A percentile compares a stretch with the other conserved stretches of the same genome.
Conservation (phyloP, 129 eudicot genomes). For the Pseudognaphalium luteoalbum region DNA sequence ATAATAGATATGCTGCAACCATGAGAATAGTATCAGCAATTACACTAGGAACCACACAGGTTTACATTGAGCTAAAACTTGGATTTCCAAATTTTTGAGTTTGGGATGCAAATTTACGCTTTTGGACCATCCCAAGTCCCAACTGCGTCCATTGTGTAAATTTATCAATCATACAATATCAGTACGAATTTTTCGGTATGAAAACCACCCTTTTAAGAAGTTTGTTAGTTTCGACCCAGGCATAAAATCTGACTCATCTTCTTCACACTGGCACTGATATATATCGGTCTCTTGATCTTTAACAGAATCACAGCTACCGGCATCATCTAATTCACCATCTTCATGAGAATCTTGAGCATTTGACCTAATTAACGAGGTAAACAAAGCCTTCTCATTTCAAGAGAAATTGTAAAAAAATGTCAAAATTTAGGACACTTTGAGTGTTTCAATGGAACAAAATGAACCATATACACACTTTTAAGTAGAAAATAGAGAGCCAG, state of each 20-base stretch:
- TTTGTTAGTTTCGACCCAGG: conserved; percentile 36
- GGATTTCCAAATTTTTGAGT: conserved; percentile 13
- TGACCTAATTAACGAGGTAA: conserved; percentile 25
- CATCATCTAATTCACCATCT: conserved; percentile 16
- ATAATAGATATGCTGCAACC: neutral
- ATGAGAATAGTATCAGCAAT: neutral
- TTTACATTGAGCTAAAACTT: conserved; percentile 17
- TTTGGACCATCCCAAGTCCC: too few relatives aligned
- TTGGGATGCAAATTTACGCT: conserved; percentile 14
- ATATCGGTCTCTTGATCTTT: conserved; percentile 20
- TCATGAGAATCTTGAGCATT: conserved; percentile 1
- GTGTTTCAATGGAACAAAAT: neutral
- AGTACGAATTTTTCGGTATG: conserved; percentile 35
- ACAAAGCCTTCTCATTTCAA: neutral
- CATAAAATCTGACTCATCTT: conserved; percentile 15
- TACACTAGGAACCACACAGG: neutral
- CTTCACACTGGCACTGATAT: conserved; percentile 27
- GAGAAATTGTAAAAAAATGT: neutral
- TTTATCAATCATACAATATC: conserved; percentile 24
- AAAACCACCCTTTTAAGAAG: conserved; percentile 39
- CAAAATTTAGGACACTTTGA: neutral
- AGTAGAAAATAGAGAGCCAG: neutral
- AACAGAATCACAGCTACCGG: conserved; percentile 14
- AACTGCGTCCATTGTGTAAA: neutral
- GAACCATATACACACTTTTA: neutral